Base-by-base conservation (phyloP, 805 yeast genomes). In the Schizosaccharomyces lindneri region DNA sequence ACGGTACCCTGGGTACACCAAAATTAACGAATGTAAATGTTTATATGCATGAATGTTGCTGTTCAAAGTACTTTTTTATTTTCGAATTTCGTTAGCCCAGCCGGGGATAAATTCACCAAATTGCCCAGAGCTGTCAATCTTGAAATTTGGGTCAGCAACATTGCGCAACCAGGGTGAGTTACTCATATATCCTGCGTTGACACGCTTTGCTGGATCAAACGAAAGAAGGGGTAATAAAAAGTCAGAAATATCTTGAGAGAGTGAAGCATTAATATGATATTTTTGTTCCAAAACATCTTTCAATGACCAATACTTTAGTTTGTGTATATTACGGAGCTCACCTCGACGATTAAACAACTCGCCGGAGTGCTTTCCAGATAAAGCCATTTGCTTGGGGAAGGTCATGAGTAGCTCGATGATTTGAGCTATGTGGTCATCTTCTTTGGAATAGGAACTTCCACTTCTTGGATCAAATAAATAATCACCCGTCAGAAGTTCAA, bases 131-230 rank as follows among this genome's bases (percentile, higher is more conserved):
- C 96, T 76, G 68, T 86, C 96, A 3, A 85, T 73, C 3, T 72
- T 74, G 15, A 85, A 79, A 66, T 81, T 76, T 63, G 85, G 93
- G 69, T 84, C 76, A 0, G 94, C 94, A 0, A 90, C 87, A 68
- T 86, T 95, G 5, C 71, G 70, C 32, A 80, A 68, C 96, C 96
- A 88, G 13, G 84, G 82, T 70, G 88, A 95, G 68, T 87, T 84
- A 2, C 86, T 81, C 81, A 88, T 79, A 2, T 96, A 96, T 21
- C 97, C 98, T 1, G 97, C 97, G 73, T 93, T 98, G 15, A 90
- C 90, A 65, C 99, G 77, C 62, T 73, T 71, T 63, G 79, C 82
- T 1, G 98, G 97, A 69, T 84, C 86, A 24, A 87, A 71, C 24
- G 76, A 70, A 59, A 93, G 75, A 95, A 93, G 87, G 7, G 97